phyloP scores from a whole-genome alignment of 1,284 basidiomycete genomes.

The Moniliella sp. region DNA sequence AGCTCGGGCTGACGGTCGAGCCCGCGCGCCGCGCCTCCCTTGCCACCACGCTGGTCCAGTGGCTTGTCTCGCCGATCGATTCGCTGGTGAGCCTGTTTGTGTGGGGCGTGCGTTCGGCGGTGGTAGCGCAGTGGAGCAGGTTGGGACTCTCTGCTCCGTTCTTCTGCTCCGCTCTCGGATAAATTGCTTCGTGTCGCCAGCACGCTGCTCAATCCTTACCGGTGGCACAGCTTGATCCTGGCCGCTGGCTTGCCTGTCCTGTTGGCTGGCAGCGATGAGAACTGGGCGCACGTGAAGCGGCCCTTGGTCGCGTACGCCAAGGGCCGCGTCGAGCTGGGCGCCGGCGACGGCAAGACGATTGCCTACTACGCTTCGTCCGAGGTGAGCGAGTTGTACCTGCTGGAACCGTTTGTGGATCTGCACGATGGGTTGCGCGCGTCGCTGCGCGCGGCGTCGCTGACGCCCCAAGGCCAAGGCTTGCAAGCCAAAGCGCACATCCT shows the following conservation, averaged over 20 bases:
- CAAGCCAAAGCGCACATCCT: conserved; percentile 8
- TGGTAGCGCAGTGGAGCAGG: too few species aligned
- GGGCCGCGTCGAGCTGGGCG: conserved; percentile 14
- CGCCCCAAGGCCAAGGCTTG: too few species aligned
- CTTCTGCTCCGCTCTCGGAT: too few species aligned
- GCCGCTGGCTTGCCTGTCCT: conserved; percentile 4
- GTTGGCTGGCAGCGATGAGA: conserved; percentile 4
- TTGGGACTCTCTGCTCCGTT: too few species aligned
- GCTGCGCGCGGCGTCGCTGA: neutral
- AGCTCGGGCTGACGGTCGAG: too few species aligned
- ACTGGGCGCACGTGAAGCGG: conserved; percentile 6
- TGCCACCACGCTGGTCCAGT: too few species aligned
- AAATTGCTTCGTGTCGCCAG: too few species aligned
- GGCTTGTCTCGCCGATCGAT: too few species aligned
- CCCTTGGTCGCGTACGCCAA: conserved; percentile 6
- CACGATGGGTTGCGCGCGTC: neutral
- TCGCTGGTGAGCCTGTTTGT: too few species aligned
- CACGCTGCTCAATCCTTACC: conserved; percentile 7
- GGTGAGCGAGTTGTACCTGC: conserved; percentile 1
- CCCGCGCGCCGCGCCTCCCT: too few species aligned
- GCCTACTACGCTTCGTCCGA: conserved; percentile 9
- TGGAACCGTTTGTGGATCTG: conserved; percentile 1
- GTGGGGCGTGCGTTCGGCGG: too few species aligned
- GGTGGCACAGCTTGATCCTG: conserved; percentile 8
- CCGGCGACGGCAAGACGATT: conserved; percentile 8